phyloP scores from a whole-genome alignment of 2,329 filamentous ascomycete species.

The Pseudogymnoascus sp. region DNA sequence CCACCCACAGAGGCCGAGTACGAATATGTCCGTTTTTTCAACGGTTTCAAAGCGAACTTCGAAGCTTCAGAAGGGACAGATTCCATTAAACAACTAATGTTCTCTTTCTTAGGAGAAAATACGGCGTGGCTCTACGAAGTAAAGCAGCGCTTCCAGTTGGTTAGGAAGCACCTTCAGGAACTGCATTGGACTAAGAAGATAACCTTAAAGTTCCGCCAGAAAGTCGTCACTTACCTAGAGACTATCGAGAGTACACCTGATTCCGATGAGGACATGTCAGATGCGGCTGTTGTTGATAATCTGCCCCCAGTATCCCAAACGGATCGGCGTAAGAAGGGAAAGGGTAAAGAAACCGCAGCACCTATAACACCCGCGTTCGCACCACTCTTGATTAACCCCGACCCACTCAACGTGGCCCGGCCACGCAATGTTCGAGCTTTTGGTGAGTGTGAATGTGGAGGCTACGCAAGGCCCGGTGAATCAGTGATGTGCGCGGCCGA shows the following conservation, averaged over 20 bases:
- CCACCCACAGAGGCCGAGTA: not conserved
- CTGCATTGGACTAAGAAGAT: not conserved
- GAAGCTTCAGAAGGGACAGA: not conserved
- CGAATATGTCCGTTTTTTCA: not conserved
- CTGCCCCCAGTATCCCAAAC: not conserved
- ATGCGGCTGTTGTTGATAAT: not conserved
- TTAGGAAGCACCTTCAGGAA: not conserved
- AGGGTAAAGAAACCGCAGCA: not conserved
- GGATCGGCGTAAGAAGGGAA: not conserved
- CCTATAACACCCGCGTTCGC: not conserved
- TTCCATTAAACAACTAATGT: not conserved
- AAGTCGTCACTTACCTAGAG: not conserved
- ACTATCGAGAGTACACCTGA: not conserved
- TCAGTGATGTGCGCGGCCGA: not conserved
- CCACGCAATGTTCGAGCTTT: not conserved
- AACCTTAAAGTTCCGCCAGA: not conserved
- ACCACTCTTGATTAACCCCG: not conserved
- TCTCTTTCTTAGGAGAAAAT: not conserved
- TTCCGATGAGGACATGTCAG: not conserved
- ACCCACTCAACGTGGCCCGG: not conserved
- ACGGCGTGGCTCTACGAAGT: not conserved
- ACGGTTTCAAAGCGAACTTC: not conserved
- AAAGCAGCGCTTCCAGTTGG: not conserved
- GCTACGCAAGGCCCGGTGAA: not conserved
- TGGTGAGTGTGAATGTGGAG: not conserved